Conservation (phyloP, 2,329 filamentous ascomycete species). For the Hymenoscyphus fructigenus region DNA sequence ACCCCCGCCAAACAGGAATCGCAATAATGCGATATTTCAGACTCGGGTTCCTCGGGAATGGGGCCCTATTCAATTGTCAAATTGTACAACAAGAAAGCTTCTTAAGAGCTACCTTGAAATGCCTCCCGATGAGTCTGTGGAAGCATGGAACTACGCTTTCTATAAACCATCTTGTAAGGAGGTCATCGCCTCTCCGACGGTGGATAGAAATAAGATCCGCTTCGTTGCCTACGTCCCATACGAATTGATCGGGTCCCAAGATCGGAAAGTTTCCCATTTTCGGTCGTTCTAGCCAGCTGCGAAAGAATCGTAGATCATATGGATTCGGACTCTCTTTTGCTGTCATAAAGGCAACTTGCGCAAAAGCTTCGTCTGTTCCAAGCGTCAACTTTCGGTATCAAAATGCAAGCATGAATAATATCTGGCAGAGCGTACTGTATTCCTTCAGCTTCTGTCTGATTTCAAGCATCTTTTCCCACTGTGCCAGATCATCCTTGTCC, state of each 20-base stretch:
- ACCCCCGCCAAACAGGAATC: neutral
- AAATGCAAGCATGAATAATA: too few species aligned
- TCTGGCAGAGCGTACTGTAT: constrained; percentile 22
- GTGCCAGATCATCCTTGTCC: neutral
- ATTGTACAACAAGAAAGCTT: neutral
- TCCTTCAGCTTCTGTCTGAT: constrained; percentile 18
- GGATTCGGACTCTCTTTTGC: neutral
- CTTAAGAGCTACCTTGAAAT: neutral
- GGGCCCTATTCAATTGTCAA: neutral
- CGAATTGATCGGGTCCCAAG: constrained; percentile 15
- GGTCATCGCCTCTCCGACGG: neutral
- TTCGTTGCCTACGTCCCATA: constrained; percentile 13
- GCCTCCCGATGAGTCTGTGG: neutral
- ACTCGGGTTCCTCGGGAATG: neutral
- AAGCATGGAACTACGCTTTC: neutral
- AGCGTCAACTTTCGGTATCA: neutral
- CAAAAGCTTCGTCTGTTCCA: neutral
- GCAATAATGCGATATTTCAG: constrained; percentile 3
- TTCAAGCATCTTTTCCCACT: constrained; percentile 19
- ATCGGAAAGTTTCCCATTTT: constrained; percentile 22
- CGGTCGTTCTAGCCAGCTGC: constrained; percentile 21
- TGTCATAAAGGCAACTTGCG: neutral
- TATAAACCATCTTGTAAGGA: neutral
- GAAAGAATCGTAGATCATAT: constrained; percentile 4
- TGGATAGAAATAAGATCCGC: neutral